These are phyloP conservation scores for Phanerochaete carnosa DNA, from an alignment of 768 basidiomycete genomes.

Conservation along the genomic window DNA sequence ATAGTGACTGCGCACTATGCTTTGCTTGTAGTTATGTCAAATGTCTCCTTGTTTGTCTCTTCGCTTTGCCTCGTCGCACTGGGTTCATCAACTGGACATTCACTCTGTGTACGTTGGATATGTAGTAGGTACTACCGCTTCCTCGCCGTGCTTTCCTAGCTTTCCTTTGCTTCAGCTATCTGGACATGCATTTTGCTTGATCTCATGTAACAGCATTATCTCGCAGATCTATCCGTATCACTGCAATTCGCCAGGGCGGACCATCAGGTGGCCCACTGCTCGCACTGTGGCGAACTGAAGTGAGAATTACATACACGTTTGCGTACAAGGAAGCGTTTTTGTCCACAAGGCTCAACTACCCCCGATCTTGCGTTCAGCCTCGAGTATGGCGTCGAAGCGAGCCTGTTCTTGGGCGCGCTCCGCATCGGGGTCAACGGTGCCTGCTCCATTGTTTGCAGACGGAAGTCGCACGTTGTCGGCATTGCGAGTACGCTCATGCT, in stretches of 20 bases:
- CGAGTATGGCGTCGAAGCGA: constrained; percentile 55
- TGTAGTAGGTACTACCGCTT: not conserved
- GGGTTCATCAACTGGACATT: not conserved
- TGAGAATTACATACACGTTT: not conserved
- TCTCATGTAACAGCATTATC: not conserved
- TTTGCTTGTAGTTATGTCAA: not conserved
- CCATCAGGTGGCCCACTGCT: not conserved
- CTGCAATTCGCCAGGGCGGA: not conserved
- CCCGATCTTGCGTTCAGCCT: constrained; percentile 46
- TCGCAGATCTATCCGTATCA: not conserved
- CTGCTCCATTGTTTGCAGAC: constrained; percentile 2
- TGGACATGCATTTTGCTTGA: not conserved
- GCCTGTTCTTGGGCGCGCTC: constrained; percentile 46
- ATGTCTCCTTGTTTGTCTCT: not conserved
- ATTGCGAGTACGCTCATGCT: constrained; percentile 39
- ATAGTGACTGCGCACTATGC: not conserved
- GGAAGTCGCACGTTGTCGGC: constrained; percentile 9
- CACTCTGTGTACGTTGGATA: not conserved
- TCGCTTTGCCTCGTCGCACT: not conserved
- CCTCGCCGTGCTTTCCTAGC: not conserved
- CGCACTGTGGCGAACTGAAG: not conserved
- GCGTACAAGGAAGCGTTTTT: not conserved
- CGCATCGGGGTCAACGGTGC: constrained; percentile 17
- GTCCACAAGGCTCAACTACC: not conserved
- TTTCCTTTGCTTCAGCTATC: not conserved